Conservation (phyloP, 441 rosid species). For the Pelargonium australe region DNA sequence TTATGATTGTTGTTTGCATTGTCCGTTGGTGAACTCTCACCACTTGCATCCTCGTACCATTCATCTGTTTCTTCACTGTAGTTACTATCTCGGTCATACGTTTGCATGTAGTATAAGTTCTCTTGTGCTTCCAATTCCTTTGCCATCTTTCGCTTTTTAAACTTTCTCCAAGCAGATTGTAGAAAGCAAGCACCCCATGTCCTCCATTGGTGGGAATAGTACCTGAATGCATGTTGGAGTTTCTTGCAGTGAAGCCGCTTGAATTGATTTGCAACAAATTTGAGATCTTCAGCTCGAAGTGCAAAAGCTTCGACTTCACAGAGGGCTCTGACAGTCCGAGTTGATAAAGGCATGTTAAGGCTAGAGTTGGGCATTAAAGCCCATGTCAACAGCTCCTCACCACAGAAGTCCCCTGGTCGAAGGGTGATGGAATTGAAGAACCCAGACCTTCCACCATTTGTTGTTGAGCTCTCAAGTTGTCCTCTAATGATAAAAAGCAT, state of each 20-base stretch:
- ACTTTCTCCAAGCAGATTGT: slow-evolving; percentile 80
- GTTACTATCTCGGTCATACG: slow-evolving; percentile 8
- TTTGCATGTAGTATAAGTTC: slow-evolving; percentile 36
- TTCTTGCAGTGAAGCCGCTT: slow-evolving; percentile 86
- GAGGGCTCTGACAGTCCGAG: slow-evolving; percentile 72
- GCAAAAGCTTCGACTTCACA: slow-evolving; percentile 88
- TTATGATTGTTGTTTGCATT: slow-evolving; percentile 34
- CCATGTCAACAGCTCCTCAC: slow-evolving; percentile 88
- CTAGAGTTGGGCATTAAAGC: slow-evolving; percentile 78
- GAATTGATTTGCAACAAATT: slow-evolving; percentile 82
- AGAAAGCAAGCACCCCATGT: slow-evolving; percentile 93
- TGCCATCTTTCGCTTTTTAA: slow-evolving; percentile 55
- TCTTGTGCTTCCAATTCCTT: slow-evolving; percentile 26
- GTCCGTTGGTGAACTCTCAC: slow-evolving; percentile 34
- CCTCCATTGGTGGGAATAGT: slow-evolving; percentile 93
- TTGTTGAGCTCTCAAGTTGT: slow-evolving; percentile 79
- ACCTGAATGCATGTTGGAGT: slow-evolving; percentile 78
- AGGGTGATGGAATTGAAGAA: slow-evolving; percentile 70
- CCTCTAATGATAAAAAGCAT: slow-evolving; percentile 86
- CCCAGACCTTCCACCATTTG: slow-evolving; percentile 88
- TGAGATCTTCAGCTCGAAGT: slow-evolving; percentile 80
- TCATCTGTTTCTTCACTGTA: slow-evolving; percentile 17
- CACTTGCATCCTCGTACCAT: slow-evolving; percentile 23
- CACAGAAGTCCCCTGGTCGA: slow-evolving; percentile 84
- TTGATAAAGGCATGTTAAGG: slow-evolving; percentile 72